Conservation (phyloP, 2,329 filamentous ascomycete genomes). For the Cercospora sesami region DNA sequence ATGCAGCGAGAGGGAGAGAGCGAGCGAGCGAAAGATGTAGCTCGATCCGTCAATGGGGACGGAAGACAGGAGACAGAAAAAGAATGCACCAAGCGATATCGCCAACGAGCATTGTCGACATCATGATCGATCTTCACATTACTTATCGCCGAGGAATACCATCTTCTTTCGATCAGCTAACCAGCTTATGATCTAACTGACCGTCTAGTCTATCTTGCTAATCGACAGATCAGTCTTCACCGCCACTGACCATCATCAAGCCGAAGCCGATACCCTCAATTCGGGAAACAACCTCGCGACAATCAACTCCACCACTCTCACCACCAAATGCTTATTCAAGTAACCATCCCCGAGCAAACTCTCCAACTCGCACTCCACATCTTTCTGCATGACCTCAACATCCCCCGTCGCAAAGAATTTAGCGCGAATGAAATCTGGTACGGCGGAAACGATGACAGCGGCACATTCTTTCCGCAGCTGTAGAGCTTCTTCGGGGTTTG, state of each 20-base stretch:
- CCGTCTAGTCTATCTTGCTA: constrained; percentile 39
- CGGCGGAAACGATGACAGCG: constrained; percentile 52
- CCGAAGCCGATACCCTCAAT: constrained; percentile 46
- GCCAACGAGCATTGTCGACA: neutral
- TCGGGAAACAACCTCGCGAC: constrained; percentile 84
- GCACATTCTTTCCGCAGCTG: constrained; percentile 68
- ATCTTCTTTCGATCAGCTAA: neutral
- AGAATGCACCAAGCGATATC: neutral
- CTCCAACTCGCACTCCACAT: constrained; percentile 59
- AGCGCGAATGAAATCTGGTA: constrained; percentile 50
- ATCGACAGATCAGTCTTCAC: neutral
- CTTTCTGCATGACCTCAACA: constrained; percentile 41
- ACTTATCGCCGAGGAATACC: neutral
- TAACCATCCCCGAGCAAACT: constrained; percentile 73
- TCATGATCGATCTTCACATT: neutral
- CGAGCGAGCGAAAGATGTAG: neutral
- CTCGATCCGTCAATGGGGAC: neutral
- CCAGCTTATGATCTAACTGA: constrained; percentile 37
- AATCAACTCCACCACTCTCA: constrained; percentile 76
- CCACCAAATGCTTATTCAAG: constrained; percentile 90
- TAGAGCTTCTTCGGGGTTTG: constrained; percentile 62
- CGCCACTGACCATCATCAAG: neutral
- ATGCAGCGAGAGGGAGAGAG: neutral
- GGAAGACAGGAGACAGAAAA: neutral
- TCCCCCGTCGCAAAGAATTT: constrained; percentile 46